Evolutionary conservation across 2,329 filamentous ascomycete genomes (phyloP).

Genomic region (Claviceps pazoutovae): DNA sequence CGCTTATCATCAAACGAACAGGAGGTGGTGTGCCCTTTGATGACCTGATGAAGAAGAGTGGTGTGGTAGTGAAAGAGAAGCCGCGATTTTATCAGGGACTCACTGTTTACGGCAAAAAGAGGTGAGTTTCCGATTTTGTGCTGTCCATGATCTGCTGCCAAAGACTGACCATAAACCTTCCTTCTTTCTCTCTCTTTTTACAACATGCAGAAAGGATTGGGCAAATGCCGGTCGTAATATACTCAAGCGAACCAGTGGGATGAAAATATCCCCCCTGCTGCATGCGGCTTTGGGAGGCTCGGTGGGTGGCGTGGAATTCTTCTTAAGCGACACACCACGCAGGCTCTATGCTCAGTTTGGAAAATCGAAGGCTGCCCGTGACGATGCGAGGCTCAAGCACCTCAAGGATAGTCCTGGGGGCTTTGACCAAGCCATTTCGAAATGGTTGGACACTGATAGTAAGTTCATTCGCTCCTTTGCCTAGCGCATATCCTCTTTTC

Average conservation of each 20-base stretch:
- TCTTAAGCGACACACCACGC: constrained; percentile 55
- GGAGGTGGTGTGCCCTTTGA: constrained; percentile 59
- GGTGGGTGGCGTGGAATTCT: constrained; percentile 62
- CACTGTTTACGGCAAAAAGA: constrained; percentile 60
- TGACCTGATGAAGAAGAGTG: constrained; percentile 49
- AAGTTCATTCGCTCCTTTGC: constrained; percentile 18
- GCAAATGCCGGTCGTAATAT: constrained; percentile 44
- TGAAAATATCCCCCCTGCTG: constrained; percentile 43
- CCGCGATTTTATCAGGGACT: constrained; percentile 65
- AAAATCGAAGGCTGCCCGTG: constrained; percentile 40
- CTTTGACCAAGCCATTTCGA: constrained; percentile 47
- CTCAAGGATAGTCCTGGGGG: constrained; percentile 46
- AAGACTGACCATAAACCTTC: neutral
- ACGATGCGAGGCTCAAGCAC: constrained; percentile 48
- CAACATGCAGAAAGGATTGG: constrained; percentile 46
- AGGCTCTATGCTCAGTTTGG: constrained; percentile 56
- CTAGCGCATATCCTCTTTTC: neutral
- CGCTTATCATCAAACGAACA: constrained; percentile 48
- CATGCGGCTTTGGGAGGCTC: constrained; percentile 41
- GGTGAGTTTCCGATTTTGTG: constrained; percentile 15
- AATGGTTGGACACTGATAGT: constrained; percentile 49
- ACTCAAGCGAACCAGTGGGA: constrained; percentile 24
- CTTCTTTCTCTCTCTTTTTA: neutral
- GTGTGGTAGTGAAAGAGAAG: constrained; percentile 47
- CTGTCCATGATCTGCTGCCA: neutral